Base-by-base conservation (phyloP, 2,329 filamentous ascomycete species). In the Claviceps paspali region DNA sequence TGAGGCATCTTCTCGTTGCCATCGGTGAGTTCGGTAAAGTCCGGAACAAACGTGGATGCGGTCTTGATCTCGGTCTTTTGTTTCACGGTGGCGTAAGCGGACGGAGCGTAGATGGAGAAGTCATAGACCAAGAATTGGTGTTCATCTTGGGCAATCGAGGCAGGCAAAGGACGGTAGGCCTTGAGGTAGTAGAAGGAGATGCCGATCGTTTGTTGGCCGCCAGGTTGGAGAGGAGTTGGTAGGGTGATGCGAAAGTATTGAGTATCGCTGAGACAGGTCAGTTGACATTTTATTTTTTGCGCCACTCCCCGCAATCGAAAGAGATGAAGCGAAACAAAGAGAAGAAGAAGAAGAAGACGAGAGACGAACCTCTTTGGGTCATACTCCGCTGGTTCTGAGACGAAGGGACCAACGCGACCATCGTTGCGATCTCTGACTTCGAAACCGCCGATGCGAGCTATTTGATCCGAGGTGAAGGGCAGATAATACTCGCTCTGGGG, bases 1-100 rank as follows among this genome's bases (percentile, higher is more conserved):
- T 83, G 71, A 2, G 88, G 86, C 45, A 67, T 72, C 45, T 70
- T 63, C 47, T 82, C 74, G 38, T 72, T 67, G 43, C 73, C 76
- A 30, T 70, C 72, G 35, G 41, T 53, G 14, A 92, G 70, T 45
- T 73, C 78, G 38, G 85, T 94, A 60, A 84, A 93, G 53, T 95
- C 85, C 40, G 86, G 82, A 21, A 94, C 70, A 49, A 83, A 79
- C 45, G 71, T 64, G 38, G 75, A 80, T 33, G 82, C 73, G 49
- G 93, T 78, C 66, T 95, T 95, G 61, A 98, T 62, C 61, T 96
- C 94, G 28, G 91, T 96, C 74, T 95, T 95, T 59, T 98, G 91
- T 65, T 94, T 94, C 51, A 73, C 59, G 11, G 86, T 95, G 14
- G 70, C 63, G 64, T 98, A 98, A 43, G 81, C 79, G 8, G 84